Evolutionary conservation across 495 filamentous ascomycete genomes (phyloP).

Genomic region (Hyaloscypha hepaticicola): DNA sequence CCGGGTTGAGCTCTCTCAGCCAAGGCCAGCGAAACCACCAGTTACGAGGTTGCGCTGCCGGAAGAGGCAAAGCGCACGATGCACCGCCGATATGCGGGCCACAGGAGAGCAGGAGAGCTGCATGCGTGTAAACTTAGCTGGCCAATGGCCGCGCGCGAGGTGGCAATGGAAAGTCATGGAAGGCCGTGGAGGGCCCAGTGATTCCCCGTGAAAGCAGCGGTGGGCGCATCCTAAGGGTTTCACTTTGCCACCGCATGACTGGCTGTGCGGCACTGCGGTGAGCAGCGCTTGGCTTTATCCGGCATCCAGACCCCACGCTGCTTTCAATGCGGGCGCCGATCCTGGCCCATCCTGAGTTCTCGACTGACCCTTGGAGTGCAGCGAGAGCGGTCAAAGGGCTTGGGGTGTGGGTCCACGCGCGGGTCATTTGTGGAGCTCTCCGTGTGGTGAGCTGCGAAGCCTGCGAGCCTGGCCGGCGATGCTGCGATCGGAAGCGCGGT

Average conservation of each 20-base stretch:
- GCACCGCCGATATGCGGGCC: conserved; percentile 7
- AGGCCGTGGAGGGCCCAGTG: too few relatives aligned
- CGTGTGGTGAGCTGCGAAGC: too few relatives aligned
- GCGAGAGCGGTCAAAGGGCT: not conserved
- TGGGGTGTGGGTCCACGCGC: not conserved
- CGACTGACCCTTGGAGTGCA: not conserved
- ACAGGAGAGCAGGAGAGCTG: not conserved
- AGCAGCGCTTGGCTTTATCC: conserved; percentile 8
- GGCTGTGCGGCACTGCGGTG: not conserved
- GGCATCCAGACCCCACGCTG: conserved; percentile 1
- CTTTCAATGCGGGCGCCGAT: not conserved
- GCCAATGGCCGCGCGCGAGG: not conserved
- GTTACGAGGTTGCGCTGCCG: not conserved
- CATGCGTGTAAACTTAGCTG: not conserved
- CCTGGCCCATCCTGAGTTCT: not conserved
- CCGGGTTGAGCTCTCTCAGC: not conserved
- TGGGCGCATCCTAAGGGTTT: not conserved
- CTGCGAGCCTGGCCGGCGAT: too few relatives aligned
- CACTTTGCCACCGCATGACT: not conserved
- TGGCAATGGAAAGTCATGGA: conserved; percentile 10
- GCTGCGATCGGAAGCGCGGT: too few relatives aligned
- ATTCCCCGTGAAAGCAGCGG: conserved; percentile 17
- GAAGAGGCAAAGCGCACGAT: conserved; percentile 21
- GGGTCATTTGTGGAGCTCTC: not conserved
- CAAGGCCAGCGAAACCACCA: not conserved